Conservation (phyloP, 495 filamentous ascomycete genomes). For the Lasiosphaeris hirsuta region DNA sequence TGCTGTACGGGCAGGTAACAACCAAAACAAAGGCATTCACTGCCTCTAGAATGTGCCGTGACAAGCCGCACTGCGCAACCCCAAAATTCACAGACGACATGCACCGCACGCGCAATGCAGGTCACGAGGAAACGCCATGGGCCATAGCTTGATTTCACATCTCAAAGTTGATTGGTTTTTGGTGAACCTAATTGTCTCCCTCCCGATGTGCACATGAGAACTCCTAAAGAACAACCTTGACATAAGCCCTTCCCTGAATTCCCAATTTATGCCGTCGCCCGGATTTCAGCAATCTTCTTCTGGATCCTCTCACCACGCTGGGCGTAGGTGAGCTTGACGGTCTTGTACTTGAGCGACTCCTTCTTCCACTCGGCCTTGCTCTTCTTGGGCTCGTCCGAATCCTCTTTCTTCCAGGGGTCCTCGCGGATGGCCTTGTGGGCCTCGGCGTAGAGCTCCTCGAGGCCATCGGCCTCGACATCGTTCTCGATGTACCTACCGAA, state of each 20-base stretch:
- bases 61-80: neutral
- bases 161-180: slow-evolving; percentile 32
- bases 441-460: slow-evolving; percentile 95
- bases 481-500: slow-evolving; percentile 97
- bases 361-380: slow-evolving; percentile 94
- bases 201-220: slow-evolving; percentile 16
- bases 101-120: slow-evolving; percentile 3
- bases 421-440: slow-evolving; percentile 97
- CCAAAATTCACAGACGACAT: neutral
- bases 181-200: slow-evolving; percentile 29
- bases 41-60: neutral
- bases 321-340: slow-evolving; percentile 70
- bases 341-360: slow-evolving; percentile 85
- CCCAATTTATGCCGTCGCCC: slow-evolving; percentile 36
- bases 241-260: slow-evolving; percentile 21
- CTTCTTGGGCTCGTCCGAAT: slow-evolving; percentile 78
- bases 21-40: neutral
- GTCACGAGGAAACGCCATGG: slow-evolving; percentile 5
- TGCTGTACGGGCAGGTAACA: too few species aligned
- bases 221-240: slow-evolving; percentile 32
- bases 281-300: slow-evolving; percentile 80
- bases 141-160: neutral
- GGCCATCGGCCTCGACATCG: slow-evolving; percentile 90
- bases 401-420: slow-evolving; percentile 94
- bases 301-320: slow-evolving; percentile 77